These are phyloP conservation scores for Phlyctochytrium bullatum DNA, from an alignment of 192 early-diverging fungal genomes.

Conservation along the genomic window DNA sequence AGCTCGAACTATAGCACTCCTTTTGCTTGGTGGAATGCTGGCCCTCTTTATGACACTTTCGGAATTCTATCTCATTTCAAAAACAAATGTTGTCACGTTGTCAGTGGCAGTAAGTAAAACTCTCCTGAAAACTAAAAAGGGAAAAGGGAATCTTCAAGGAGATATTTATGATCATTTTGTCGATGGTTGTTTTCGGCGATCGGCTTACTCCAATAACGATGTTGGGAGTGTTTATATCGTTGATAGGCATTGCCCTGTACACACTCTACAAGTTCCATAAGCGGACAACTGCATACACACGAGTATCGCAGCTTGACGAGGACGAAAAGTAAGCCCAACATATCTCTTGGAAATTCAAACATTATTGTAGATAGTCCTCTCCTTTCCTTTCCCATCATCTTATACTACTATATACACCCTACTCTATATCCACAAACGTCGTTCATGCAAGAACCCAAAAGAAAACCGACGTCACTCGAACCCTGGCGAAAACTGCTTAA, in stretches of 20 bases:
- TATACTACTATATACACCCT: too few species aligned
- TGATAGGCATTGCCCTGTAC: not conserved
- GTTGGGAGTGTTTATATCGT: constrained; percentile 63
- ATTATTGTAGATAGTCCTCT: too few species aligned
- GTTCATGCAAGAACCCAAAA: too few species aligned
- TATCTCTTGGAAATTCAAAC: too few species aligned
- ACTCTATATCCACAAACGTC: too few species aligned
- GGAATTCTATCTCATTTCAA: constrained; percentile 80
- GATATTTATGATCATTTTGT: constrained; percentile 73
- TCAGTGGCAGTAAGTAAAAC: not conserved
- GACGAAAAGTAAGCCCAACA: too few species aligned
- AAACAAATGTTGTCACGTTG: constrained; percentile 76
- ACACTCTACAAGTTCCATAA: not conserved
- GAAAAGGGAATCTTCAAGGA: constrained; percentile 72
- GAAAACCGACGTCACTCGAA: too few species aligned
- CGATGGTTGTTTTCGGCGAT: constrained; percentile 79
- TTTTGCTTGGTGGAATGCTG: constrained; percentile 70
- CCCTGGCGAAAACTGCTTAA: too few species aligned
- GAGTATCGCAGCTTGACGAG: too few species aligned
- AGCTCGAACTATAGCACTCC: constrained; percentile 47
- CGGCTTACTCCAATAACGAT: constrained; percentile 69
- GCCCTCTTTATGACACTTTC: constrained; percentile 84
- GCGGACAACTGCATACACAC: not conserved
- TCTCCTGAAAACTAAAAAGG: too few species aligned
- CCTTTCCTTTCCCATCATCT: too few species aligned